Evolutionary conservation across 1,284 basidiomycete species (phyloP).

Genomic region (Hymenochaete sp.): DNA sequence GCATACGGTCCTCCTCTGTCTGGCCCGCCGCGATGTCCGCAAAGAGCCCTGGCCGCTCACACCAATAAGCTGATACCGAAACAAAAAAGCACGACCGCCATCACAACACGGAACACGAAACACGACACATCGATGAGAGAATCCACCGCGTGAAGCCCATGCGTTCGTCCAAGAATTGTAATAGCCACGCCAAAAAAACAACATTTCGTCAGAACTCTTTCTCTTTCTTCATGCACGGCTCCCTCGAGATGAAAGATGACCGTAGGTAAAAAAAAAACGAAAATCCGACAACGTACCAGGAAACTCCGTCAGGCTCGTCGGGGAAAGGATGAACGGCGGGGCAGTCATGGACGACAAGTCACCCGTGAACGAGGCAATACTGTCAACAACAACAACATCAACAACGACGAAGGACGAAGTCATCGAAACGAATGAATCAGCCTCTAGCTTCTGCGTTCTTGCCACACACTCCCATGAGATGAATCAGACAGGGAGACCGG

Average conservation of each 20-base stretch:
- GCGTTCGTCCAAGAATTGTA: too few species aligned
- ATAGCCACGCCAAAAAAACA: too few species aligned
- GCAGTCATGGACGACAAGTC: constrained; percentile 93
- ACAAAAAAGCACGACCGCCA: not conserved
- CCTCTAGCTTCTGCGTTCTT: too few species aligned
- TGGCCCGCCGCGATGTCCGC: constrained; percentile 72
- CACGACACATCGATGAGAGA: too few species aligned
- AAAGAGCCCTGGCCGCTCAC: constrained; percentile 80
- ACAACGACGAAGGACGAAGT: not conserved
- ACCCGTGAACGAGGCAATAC: constrained; percentile 79
- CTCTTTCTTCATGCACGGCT: too few species aligned
- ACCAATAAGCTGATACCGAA: constrained; percentile 69
- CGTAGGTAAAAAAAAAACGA: too few species aligned
- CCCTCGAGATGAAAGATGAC: too few species aligned
- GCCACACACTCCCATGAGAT: not conserved
- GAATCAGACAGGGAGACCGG: constrained; percentile 5
- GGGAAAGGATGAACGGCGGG: constrained; percentile 88
- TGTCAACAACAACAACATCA: constrained; percentile 23
- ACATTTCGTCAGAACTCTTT: too few species aligned
- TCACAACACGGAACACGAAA: too few species aligned
- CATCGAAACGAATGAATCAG: not conserved
- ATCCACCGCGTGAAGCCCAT: too few species aligned
- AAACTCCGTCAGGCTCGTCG: constrained; percentile 80
- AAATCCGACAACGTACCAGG: constrained; percentile 73
- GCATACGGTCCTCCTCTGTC: constrained; percentile 62